A percentile compares a stretch with the other conserved stretches of the same genome.
Conservation (phyloP, 2,329 filamentous ascomycete genomes). For the Pseudogymnoascus sp. region DNA sequence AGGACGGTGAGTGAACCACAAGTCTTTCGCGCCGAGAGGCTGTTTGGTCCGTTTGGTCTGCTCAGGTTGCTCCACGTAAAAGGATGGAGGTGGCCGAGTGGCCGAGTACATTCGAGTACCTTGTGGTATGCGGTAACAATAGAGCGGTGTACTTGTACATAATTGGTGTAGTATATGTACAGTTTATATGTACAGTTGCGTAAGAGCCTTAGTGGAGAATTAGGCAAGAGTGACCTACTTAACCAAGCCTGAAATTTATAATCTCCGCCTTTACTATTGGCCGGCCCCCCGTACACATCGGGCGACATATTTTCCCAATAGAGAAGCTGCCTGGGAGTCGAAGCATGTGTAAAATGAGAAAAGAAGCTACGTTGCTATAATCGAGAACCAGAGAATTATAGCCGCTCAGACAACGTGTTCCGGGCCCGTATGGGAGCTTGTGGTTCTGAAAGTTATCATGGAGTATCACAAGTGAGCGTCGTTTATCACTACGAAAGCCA, state of each 20-base stretch:
- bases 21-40: conserved; percentile 1
- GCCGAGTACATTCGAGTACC: conserved; percentile 4
- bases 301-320: not conserved
- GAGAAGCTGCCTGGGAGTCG: not conserved
- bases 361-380: not conserved
- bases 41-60: not conserved
- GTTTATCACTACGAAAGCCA: not conserved
- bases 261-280: not conserved
- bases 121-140: not conserved
- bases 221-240: conserved; percentile 8
- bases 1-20: conserved; percentile 6
- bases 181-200: not conserved
- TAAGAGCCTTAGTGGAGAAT: conserved; percentile 6
- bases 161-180: not conserved
- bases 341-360: not conserved
- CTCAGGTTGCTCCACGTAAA: conserved; percentile 1
- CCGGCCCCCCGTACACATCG: not conserved
- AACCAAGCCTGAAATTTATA: conserved; percentile 2
- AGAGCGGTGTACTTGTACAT: not conserved
- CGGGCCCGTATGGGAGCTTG: not conserved
- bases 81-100: not conserved
- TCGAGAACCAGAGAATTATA: not conserved
- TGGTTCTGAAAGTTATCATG: not conserved
- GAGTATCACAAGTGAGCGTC: not conserved
- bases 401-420: not conserved